Evolutionary conservation across 1,284 basidiomycete genomes (phyloP), one percentile per base, ranked within the genome.

Genomic region (Anthracocystis panici-leucophaei): DNA sequence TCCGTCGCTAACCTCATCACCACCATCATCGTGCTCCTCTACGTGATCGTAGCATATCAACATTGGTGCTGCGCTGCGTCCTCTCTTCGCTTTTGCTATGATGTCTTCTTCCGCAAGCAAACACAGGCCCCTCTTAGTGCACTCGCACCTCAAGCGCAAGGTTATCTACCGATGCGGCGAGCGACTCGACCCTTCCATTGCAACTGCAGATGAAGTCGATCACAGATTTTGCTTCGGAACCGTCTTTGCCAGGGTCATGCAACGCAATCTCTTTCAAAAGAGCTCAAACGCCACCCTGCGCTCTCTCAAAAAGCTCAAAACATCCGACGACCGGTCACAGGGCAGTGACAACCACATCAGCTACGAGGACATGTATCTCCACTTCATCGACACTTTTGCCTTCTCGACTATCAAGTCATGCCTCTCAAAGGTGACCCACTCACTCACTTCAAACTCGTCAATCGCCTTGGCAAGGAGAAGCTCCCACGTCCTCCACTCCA

Each of bases 381-480:
- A 6, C 9, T 54, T 71, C 10, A 20, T 65, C 29, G 68, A 71
- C 41, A 58, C 40, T 71, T 71, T 33, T 65, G 63, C 31, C 63
- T 71, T 1, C 55, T 71, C 27, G 68, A 71, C 48, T 71, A 65
- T 21, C 54, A 71, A 2, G 31, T 71, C 25, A 45, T 65, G 62
- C 63, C 68, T 2, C 6, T 65, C 23, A 11, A 14, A 21, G 20
- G 20, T 21, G 63, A 71, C 16, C 63, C 58, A 1, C 59, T 65
- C 20, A 16, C 63, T 6, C 63, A 65, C 4, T 62, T 71, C 55
- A 71, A 65, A 42, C 40, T 57, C 12, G 63, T 71, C 63, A 65
- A 60, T 16, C 45, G 44, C 16, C 45, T 44, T 0, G 68, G 63
- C 50, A 62, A 62, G 38, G 63, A 71, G 29, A 71, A 55, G 20